phyloP scores from a whole-genome alignment of 371 early-diverging fungal genomes.

The Mortierella sp. region DNA sequence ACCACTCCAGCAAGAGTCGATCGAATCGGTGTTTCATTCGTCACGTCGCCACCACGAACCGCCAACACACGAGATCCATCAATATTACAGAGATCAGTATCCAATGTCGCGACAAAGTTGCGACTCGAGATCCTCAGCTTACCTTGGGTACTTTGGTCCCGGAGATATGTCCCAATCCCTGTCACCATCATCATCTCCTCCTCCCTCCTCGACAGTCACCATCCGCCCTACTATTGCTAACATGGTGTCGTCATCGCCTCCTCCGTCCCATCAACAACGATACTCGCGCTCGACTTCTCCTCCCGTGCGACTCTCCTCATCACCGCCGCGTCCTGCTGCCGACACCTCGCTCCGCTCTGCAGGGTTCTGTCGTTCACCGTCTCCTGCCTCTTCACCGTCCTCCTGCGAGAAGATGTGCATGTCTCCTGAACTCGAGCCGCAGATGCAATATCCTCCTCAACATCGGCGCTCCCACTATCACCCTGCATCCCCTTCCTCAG shows the following conservation, averaged over 20 bases:
- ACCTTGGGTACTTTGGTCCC: too few relatives aligned
- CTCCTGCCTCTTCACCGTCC: slow-evolving; percentile 22
- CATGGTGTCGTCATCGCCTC: slow-evolving; percentile 18
- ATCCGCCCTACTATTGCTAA: slow-evolving; percentile 43
- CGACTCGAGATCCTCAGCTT: too few relatives aligned
- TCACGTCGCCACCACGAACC: too few relatives aligned
- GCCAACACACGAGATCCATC: too few relatives aligned
- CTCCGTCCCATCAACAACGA: neutral
- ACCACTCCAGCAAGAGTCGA: too few relatives aligned
- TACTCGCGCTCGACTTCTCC: slow-evolving; percentile 1
- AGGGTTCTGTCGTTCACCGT: slow-evolving; percentile 17
- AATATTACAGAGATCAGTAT: too few relatives aligned
- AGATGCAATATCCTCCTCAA: neutral
- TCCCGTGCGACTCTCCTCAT: neutral
- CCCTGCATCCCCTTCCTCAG: too few relatives aligned
- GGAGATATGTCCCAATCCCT: too few relatives aligned
- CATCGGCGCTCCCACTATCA: neutral
- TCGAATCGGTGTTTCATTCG: too few relatives aligned
- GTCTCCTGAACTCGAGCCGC: slow-evolving; percentile 9
- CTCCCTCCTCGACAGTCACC: neutral
- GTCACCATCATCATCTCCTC: neutral
- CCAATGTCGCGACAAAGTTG: too few relatives aligned
- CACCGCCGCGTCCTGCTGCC: neutral
- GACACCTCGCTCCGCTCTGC: neutral
- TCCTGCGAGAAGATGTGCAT: slow-evolving; percentile 18